Percentiles rank a stretch among this genome's conserved stretches.
Conservation (phyloP, 2,329 filamentous ascomycete genomes). For the Botrytis hyacinthi region DNA sequence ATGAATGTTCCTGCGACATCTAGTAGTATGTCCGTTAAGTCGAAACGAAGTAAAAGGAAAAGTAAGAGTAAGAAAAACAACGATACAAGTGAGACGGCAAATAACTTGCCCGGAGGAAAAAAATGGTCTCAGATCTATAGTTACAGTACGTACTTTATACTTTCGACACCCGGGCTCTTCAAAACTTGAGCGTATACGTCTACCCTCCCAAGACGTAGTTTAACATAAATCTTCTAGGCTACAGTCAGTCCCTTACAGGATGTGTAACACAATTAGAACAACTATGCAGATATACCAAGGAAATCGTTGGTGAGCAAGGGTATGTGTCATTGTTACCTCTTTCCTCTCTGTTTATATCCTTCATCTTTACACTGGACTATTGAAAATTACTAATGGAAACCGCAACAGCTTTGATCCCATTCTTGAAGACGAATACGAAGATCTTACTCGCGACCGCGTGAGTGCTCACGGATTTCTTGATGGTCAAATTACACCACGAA, state of each 20-base stretch:
- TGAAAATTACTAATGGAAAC: not conserved
- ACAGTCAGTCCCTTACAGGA: conserved; percentile 52
- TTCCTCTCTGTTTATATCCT: not conserved
- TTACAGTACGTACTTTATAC: conserved; percentile 37
- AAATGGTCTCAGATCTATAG: conserved; percentile 58
- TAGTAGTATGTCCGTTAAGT: conserved; percentile 2
- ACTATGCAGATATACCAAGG: conserved; percentile 55
- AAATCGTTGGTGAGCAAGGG: conserved; percentile 55
- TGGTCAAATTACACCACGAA: conserved; percentile 13
- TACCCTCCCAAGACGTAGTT: not conserved
- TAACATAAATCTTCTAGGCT: conserved; percentile 35
- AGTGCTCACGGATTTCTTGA: not conserved
- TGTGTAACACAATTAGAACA: conserved; percentile 53
- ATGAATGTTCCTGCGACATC: conserved; percentile 21
- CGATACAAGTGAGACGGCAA: conserved; percentile 14
- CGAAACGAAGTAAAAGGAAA: conserved; percentile 5
- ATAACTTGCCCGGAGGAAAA: conserved; percentile 36
- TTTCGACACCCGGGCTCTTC: too few relatives aligned
- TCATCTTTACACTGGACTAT: not conserved
- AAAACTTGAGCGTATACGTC: too few relatives aligned
- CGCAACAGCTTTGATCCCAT: conserved; percentile 26
- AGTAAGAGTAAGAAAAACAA: not conserved
- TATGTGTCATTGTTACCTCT: conserved; percentile 22
- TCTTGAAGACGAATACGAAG: conserved; percentile 23
- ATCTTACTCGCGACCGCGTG: conserved; percentile 13